Evolutionary conservation across 495 filamentous ascomycete species (phyloP), one percentile per base, ranked within the genome.

Genomic region (Penicillium daleae): DNA sequence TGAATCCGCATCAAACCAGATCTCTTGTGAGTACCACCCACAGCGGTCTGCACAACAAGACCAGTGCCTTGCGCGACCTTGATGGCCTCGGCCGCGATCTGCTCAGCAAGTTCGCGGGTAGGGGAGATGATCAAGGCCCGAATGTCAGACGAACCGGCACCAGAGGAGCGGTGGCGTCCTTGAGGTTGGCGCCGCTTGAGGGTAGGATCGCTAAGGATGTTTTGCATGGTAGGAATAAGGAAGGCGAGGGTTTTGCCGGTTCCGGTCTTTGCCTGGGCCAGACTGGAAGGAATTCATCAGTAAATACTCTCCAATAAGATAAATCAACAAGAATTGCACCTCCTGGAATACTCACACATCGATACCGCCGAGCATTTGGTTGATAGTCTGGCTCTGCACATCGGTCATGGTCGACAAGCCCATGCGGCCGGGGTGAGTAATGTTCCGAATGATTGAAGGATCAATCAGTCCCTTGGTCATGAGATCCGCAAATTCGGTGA

Each of bases 21-120:
- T 4, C 66, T 60, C 78, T 97, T 99, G 65, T 84, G 82, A 0
- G 91, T 93, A 19, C 95, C 95, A 70, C 95, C 95, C 12, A 98
- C 95, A 39, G 93, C 96, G 40, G 86, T 85, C 75, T 97, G 92
- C 26, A 96, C 89, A 21, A 88, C 74, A 33, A 99, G 73, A 7
- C 87, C 85, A 0, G 91, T 96, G 56, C 82, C 78, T 8, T 40
- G 44, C 4, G 84, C 83, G n/a, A 97, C 70, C 71, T 88, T 94
- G 46, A 63, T 76, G 3, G 95, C 93, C 71, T 99, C 95, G 0
- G 76, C 85, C 12, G 89, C 90, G 66, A 99, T 98, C 78, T 99
- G 95, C 73, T 97, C 92, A 4, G 95, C 95, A 63, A 99, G 83
- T 77, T 99, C 95, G 60, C 95, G 86, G 21, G 95, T 99, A 9